A percentile compares a stretch with the other conserved stretches of the same genome.
Conservation (phyloP, 345 rosid genomes). For the Nephelium lappaceum region DNA sequence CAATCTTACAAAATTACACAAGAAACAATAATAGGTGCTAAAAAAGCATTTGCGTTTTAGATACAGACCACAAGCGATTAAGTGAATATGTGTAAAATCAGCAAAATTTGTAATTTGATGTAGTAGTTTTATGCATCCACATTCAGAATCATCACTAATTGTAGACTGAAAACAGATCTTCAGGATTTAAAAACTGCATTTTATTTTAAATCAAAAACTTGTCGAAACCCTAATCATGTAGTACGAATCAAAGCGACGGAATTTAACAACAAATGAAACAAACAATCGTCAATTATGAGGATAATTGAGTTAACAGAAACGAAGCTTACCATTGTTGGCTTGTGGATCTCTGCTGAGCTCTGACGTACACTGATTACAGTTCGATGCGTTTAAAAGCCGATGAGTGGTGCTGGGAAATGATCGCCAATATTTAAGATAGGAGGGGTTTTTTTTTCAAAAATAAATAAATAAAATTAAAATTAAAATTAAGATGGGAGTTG, state of each 20-base stretch:
- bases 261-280: background rate
- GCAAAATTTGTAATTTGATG: background rate
- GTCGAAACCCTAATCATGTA: constrained; percentile 23
- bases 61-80: background rate
- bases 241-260: background rate
- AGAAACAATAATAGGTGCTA: background rate
- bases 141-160: background rate
- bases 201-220: background rate
- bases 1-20: background rate
- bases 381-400: constrained; percentile 14
- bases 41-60: background rate
- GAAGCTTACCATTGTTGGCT: constrained; percentile 22
- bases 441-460: background rate
- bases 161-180: constrained; percentile 8
- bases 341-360: constrained; percentile 10
- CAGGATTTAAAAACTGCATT: background rate
- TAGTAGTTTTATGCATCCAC: background rate
- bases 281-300: background rate
- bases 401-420: background rate
- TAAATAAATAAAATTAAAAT: too few relatives aligned
- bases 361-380: background rate
- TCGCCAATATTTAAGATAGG: background rate
- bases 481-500: background rate
- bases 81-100: background rate
- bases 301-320: background rate